These are phyloP conservation scores for Phaseolus lunatus DNA, from an alignment of 306 rosid species.

Conservation along the genomic window DNA sequence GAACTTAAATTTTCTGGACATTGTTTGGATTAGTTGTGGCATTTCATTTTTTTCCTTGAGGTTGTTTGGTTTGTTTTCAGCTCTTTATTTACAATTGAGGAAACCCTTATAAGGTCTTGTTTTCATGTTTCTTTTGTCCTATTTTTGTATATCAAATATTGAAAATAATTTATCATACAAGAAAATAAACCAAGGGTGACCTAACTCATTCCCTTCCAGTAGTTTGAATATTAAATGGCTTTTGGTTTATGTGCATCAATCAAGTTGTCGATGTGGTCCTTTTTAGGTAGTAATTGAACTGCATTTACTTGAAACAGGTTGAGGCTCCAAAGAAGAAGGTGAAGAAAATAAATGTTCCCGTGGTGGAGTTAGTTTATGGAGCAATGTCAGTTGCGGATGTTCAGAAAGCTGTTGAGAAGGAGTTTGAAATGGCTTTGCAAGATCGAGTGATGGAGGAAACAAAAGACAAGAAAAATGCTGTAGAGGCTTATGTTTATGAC, in stretches of 20 bases:
- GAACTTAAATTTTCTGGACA: not conserved
- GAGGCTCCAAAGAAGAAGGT: constrained; percentile 88
- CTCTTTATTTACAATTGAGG: not conserved
- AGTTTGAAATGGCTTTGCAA: constrained; percentile 97
- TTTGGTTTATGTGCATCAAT: constrained; percentile 22
- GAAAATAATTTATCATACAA: not conserved
- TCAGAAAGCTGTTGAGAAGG: constrained; percentile 88
- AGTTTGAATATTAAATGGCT: not conserved
- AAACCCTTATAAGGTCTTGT: not conserved
- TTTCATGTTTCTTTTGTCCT: not conserved
- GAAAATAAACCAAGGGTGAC: not conserved
- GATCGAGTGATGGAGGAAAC: constrained; percentile 98
- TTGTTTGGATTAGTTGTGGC: not conserved
- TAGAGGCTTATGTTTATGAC: constrained; percentile 93
- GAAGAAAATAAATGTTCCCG: constrained; percentile 75
- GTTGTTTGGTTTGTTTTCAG: not conserved
- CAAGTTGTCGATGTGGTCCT: not conserved
- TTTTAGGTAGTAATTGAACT: constrained; percentile 4
- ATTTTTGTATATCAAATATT: not conserved
- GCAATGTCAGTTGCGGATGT: constrained; percentile 67
- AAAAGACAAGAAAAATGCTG: constrained; percentile 94
- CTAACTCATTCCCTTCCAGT: not conserved
- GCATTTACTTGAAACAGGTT: constrained; percentile 50
- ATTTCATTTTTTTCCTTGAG: not conserved
- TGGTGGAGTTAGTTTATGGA: constrained; percentile 78